Conservation (phyloP, 169 alveolate genomes). For the Babesia bovis region DNA sequence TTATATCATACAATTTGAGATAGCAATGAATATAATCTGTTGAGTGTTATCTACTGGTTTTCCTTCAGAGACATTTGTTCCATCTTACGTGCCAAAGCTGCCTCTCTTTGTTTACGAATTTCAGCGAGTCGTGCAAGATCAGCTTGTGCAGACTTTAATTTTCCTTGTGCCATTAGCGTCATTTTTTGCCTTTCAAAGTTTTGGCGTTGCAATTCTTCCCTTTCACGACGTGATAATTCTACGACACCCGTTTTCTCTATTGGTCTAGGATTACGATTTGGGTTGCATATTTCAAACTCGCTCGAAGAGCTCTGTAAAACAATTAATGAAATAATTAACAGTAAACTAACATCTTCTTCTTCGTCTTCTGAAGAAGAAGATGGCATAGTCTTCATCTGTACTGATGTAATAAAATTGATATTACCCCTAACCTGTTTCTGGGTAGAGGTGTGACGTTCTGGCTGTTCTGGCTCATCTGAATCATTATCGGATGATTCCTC, state of each 20-base stretch:
- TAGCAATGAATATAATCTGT: too few relatives aligned
- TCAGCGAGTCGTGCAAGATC: slow-evolving; percentile 68
- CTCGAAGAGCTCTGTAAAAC: slow-evolving; percentile 38
- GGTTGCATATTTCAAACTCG: slow-evolving; percentile 47
- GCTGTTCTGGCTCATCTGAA: slow-evolving; percentile 14
- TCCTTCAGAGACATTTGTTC: slow-evolving; percentile 49
- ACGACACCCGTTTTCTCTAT: slow-evolving; percentile 65
- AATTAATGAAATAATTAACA: neutral
- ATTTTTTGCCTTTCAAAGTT: slow-evolving; percentile 59
- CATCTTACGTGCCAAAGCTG: slow-evolving; percentile 56
- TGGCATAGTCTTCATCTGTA: neutral
- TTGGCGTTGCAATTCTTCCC: slow-evolving; percentile 67
- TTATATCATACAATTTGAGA: too few relatives aligned
- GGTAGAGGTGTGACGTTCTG: neutral
- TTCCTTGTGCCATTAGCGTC: slow-evolving; percentile 69
- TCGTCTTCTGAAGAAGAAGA: neutral
- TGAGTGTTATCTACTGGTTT: slow-evolving; percentile 10
- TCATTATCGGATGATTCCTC: slow-evolving; percentile 25
- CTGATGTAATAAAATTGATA: neutral
- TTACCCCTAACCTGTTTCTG: slow-evolving; percentile 1
- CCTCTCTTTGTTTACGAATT: slow-evolving; percentile 61
- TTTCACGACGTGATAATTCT: slow-evolving; percentile 61
- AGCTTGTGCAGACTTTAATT: slow-evolving; percentile 58
- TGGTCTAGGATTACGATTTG: slow-evolving; percentile 37
- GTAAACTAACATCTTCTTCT: slow-evolving; percentile 12